Evolutionary conservation across 2,329 filamentous ascomycete species (phyloP).

Genomic region (Claviceps cyperi): DNA sequence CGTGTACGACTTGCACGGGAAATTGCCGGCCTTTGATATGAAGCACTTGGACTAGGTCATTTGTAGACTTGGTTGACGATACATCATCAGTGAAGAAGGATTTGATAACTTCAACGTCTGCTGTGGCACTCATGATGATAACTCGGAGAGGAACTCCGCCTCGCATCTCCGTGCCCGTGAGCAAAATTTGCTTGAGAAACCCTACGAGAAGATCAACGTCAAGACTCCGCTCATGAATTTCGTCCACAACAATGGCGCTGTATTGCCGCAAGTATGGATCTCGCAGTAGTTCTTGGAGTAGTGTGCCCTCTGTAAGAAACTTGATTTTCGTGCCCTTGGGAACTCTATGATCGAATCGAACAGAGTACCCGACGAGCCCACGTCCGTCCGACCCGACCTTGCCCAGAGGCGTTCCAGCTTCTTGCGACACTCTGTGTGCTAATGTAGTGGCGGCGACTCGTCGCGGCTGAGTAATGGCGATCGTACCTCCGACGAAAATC

Average conservation of each 20-base stretch:
- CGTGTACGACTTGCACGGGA: constrained; percentile 66
- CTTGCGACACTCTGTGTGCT: constrained; percentile 73
- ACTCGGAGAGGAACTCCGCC: constrained; percentile 70
- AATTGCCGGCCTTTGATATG: constrained; percentile 79
- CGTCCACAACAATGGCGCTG: constrained; percentile 82
- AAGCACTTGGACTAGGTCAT: constrained; percentile 25
- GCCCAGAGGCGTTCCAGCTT: constrained; percentile 43
- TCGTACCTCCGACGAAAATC: constrained; percentile 54
- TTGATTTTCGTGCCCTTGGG: constrained; percentile 79
- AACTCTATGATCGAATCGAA: constrained; percentile 80
- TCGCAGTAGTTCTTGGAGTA: constrained; percentile 81
- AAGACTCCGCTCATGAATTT: constrained; percentile 90
- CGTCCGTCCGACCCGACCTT: constrained; percentile 27
- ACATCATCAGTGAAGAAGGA: constrained; percentile 50
- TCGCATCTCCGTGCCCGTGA: constrained; percentile 45
- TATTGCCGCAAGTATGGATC: constrained; percentile 76
- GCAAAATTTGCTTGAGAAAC: constrained; percentile 68
- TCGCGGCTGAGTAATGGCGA: constrained; percentile 88
- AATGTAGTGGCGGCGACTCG: constrained; percentile 87
- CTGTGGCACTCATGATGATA: constrained; percentile 93
- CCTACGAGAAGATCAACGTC: constrained; percentile 87
- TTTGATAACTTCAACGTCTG: constrained; percentile 66
- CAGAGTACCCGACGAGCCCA: constrained; percentile 70
- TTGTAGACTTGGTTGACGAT: constrained; percentile 4
- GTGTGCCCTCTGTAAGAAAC: constrained; percentile 90